Evolutionary conservation across 1,284 basidiomycete species (phyloP).

Genomic region (Amylostereum chailletii): DNA sequence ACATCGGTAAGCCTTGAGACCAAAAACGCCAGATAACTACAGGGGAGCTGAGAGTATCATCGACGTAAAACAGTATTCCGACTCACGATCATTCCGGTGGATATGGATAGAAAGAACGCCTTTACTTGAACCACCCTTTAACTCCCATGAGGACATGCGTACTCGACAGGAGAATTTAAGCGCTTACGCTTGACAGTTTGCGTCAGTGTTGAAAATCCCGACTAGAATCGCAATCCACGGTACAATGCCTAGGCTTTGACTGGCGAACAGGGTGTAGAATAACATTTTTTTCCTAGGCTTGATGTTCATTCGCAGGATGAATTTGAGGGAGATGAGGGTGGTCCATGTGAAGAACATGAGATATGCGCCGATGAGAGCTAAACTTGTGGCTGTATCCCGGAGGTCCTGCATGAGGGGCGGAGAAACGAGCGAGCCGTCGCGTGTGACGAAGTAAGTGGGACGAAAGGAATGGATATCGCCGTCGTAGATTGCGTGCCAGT

Average conservation of each 20-base stretch:
- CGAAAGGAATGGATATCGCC: slow-evolving; percentile 35
- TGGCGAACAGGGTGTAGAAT: slow-evolving; percentile 45
- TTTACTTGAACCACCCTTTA: slow-evolving; percentile 4
- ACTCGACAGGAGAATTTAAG: slow-evolving; percentile 4
- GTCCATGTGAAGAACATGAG: slow-evolving; percentile 47
- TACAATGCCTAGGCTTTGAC: slow-evolving; percentile 45
- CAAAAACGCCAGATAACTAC: slow-evolving; percentile 58
- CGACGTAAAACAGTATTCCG: neutral
- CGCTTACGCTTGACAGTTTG: slow-evolving; percentile 29
- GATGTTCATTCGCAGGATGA: slow-evolving; percentile 44
- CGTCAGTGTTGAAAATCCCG: slow-evolving; percentile 33
- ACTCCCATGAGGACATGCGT: neutral
- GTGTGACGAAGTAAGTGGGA: slow-evolving; percentile 38
- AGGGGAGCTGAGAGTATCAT: slow-evolving; percentile 1
- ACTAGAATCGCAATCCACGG: slow-evolving; percentile 34
- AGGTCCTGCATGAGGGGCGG: slow-evolving; percentile 37
- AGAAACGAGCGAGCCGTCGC: slow-evolving; percentile 53
- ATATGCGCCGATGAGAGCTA: slow-evolving; percentile 41
- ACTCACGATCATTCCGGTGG: slow-evolving; percentile 32
- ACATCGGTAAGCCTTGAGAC: slow-evolving; percentile 60
- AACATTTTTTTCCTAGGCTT: slow-evolving; percentile 45
- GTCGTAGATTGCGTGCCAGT: slow-evolving; percentile 38
- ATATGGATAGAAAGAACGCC: slow-evolving; percentile 8
- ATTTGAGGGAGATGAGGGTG: slow-evolving; percentile 40
- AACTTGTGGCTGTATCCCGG: slow-evolving; percentile 29